Evolutionary conservation across 805 yeast genomes (phyloP).

Genomic region (Starmera pachycereana): DNA sequence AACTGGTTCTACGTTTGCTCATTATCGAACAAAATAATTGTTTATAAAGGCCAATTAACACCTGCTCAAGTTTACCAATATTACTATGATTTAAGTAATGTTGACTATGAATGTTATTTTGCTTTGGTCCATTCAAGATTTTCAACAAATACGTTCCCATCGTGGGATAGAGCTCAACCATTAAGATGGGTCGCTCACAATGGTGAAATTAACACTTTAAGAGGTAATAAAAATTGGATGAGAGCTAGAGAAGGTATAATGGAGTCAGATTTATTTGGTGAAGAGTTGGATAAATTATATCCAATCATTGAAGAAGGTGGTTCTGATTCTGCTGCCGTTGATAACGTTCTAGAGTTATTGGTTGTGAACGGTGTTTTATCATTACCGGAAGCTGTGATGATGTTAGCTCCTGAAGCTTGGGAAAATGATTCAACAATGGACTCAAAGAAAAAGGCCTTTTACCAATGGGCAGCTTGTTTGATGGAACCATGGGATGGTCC

Average conservation of each 20-base stretch:
- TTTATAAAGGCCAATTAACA: slow-evolving; percentile 95
- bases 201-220: slow-evolving; percentile 94
- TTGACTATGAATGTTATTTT: slow-evolving; percentile 89
- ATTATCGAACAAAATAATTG: slow-evolving; percentile 77
- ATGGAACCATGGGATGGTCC: slow-evolving; percentile 99
- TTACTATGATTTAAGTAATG: slow-evolving; percentile 86
- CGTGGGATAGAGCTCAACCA: slow-evolving; percentile 99
- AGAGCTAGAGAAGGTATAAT: slow-evolving; percentile 96
- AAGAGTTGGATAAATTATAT: slow-evolving; percentile 79
- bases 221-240: slow-evolving; percentile 99
- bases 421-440: slow-evolving; percentile 83
- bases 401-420: slow-evolving; percentile 97
- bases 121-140: slow-evolving; percentile 95
- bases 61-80: slow-evolving; percentile 94
- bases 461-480: slow-evolving; percentile 98
- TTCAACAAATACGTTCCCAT: slow-evolving; percentile 96
- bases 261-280: slow-evolving; percentile 81
- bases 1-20: slow-evolving; percentile 98
- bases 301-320: slow-evolving; percentile 99
- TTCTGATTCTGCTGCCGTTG: slow-evolving; percentile 96
- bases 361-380: slow-evolving; percentile 87
- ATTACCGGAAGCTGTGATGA: slow-evolving; percentile 94
- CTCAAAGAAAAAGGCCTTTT: slow-evolving; percentile 85
- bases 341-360: slow-evolving; percentile 85
- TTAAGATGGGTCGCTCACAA: slow-evolving; percentile 95